Conservation (phyloP, 805 yeast genomes). For the Monosporozyma servazzii region DNA sequence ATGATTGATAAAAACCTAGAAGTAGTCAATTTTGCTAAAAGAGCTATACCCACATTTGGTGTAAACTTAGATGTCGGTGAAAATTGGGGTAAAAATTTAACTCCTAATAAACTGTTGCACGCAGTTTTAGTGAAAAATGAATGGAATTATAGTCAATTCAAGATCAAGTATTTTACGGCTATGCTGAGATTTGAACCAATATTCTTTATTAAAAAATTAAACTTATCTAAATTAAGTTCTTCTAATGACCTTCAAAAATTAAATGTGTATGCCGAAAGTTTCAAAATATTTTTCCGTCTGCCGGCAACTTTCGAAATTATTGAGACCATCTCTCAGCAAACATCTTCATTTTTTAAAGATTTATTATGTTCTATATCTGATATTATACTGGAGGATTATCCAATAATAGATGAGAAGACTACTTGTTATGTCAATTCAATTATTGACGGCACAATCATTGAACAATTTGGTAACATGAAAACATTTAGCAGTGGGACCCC, state of each 20-base stretch:
- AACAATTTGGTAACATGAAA: slow-evolving; percentile 14
- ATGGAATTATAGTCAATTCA: slow-evolving; percentile 11
- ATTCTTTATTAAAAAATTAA: slow-evolving; percentile 22
- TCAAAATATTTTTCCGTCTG: slow-evolving; percentile 28
- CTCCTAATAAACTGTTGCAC: slow-evolving; percentile 10
- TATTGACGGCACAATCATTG: slow-evolving; percentile 18
- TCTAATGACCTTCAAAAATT: slow-evolving; percentile 17
- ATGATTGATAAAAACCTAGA: slow-evolving; percentile 9
- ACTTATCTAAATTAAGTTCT: slow-evolving; percentile 10
- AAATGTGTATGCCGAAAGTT: slow-evolving; percentile 31
- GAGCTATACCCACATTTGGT: slow-evolving; percentile 15
- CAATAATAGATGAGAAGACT: slow-evolving; percentile 19
- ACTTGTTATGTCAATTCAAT: slow-evolving; percentile 21
- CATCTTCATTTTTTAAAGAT: slow-evolving; percentile 28
- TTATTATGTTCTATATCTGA: slow-evolving; percentile 23
- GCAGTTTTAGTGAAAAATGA: slow-evolving; percentile 2
- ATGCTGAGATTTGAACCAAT: slow-evolving; percentile 27
- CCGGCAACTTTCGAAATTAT: slow-evolving; percentile 22
- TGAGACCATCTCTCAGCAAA: slow-evolving; percentile 18
- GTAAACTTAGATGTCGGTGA: slow-evolving; percentile 16
- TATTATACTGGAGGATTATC: slow-evolving; percentile 16
- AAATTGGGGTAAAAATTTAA: slow-evolving; percentile 13
- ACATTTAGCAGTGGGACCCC: slow-evolving; percentile 7
- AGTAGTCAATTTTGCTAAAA: slow-evolving; percentile 15
- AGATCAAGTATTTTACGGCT: slow-evolving; percentile 26